Base-by-base conservation (phyloP, 2,329 filamentous ascomycete species). In the Domatiomyces globalis region DNA sequence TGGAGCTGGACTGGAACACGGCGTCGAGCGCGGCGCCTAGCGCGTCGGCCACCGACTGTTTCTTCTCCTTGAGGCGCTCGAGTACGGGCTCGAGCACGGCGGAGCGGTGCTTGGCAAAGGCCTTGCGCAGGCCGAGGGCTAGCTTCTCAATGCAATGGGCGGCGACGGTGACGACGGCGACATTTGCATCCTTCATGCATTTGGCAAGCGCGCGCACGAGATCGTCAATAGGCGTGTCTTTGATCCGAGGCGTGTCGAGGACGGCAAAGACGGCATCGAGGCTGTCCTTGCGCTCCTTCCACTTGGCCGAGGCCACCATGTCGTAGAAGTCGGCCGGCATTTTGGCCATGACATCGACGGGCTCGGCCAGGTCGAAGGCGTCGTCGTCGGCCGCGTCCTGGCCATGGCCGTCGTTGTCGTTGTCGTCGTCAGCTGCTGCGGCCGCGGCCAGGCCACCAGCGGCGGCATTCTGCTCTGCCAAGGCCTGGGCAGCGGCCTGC, bases 181-280 rank as follows among this genome's bases (percentile, higher is more conserved):
- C 84, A 64, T 98, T 98, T 61, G 94, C 92, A 61, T 98, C 94
- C 68, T 98, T 98, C 92, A 98, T 98, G 61, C 81, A 87, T 69
- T 96, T 98, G 45, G 92, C 90, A 50, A 96, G 75, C 3, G 80
- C 83, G 54, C 86, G 79, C 51, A 86, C 80, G 59, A 96, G 77
- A 61, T 96, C 90, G 65, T 83, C 80, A 63, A 88, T 96, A 50
- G 87, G 84, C 5, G 81, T 86, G 60, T 96, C 90, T 67, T 95
- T 94, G 66, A 98, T 95, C 55, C 84, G 79, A 12, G 90, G 88
- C 43, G 94, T 83, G 61, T 94, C 94, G 51, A 94, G 69, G 2
- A 80, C 76, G 12, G 78, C 78, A 60, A 83, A 84, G 0, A 95
- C 75, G 8, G 80, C 87, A 55, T 98, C 92, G 2, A 96, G 75